phyloP scores from a whole-genome alignment of 768 basidiomycete species.

The Hirschioporus abietinus region DNA sequence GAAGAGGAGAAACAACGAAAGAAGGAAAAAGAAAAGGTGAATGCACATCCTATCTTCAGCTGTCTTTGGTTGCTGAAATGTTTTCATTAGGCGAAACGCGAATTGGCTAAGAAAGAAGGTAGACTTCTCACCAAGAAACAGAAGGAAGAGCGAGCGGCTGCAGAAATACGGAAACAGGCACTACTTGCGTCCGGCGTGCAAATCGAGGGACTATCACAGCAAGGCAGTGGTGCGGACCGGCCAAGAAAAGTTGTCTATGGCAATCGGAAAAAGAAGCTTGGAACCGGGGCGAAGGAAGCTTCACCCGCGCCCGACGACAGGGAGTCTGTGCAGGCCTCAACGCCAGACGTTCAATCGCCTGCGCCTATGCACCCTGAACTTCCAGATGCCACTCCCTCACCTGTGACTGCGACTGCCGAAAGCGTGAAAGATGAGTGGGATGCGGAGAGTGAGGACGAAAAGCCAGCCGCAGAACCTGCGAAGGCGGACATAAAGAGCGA shows the following conservation, averaged over 20 bases:
- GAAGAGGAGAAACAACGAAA: slow-evolving; percentile 80
- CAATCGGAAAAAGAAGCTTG: slow-evolving; percentile 79
- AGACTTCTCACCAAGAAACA: slow-evolving; percentile 95
- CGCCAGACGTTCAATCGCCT: slow-evolving; percentile 20
- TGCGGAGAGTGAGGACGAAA: slow-evolving; percentile 24
- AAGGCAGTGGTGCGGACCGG: slow-evolving; percentile 31
- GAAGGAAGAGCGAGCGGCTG: slow-evolving; percentile 86
- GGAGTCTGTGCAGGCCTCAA: slow-evolving; percentile 26
- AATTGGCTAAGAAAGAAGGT: slow-evolving; percentile 90
- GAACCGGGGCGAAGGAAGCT: slow-evolving; percentile 41
- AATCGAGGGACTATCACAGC: slow-evolving; percentile 82
- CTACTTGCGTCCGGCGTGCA: slow-evolving; percentile 84
- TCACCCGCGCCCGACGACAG: slow-evolving; percentile 43
- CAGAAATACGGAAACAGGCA: slow-evolving; percentile 87
- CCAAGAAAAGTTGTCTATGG: slow-evolving; percentile 80
- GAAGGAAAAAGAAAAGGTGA: slow-evolving; percentile 88
- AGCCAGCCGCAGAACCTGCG: slow-evolving; percentile 22
- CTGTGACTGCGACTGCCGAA: slow-evolving; percentile 18
- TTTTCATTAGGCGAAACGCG: slow-evolving; percentile 68
- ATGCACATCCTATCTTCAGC: slow-evolving; percentile 9
- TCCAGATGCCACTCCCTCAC: slow-evolving; percentile 21
- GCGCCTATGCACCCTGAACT: slow-evolving; percentile 31
- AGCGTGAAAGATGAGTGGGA: slow-evolving; percentile 42
- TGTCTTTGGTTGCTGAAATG: slow-evolving; percentile 8
- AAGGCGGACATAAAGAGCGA: slow-evolving; percentile 25